Evolutionary conservation across 2,329 filamentous ascomycete species (phyloP).

Genomic region (Pseudogymnoascus sp.): DNA sequence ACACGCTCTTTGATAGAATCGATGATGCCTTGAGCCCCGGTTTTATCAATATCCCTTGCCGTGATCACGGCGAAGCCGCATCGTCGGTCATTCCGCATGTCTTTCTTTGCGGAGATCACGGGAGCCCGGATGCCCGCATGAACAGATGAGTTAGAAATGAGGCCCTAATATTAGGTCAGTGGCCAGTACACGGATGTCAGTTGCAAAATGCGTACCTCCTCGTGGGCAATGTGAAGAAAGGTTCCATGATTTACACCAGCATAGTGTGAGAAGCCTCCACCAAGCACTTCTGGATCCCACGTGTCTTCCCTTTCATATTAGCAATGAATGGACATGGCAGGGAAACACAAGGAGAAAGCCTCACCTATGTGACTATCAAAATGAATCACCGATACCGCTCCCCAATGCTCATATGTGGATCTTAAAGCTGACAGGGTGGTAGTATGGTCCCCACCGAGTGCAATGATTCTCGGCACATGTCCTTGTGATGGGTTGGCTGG

Average conservation of each 20-base stretch:
- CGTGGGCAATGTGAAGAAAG: conserved; percentile 29
- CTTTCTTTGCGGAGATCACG: conserved; percentile 38
- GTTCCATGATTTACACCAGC: conserved; percentile 28
- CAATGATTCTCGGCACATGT: conserved; percentile 11
- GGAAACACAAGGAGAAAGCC: neutral
- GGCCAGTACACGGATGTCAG: neutral
- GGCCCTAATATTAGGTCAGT: conserved; percentile 29
- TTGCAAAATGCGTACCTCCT: conserved; percentile 19
- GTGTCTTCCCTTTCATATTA: conserved; percentile 34
- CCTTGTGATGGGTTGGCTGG: neutral
- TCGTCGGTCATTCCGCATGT: conserved; percentile 48
- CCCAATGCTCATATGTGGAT: conserved; percentile 10
- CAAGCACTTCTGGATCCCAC: conserved; percentile 45
- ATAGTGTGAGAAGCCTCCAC: conserved; percentile 29
- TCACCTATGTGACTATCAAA: conserved; percentile 13
- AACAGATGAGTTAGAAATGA: conserved; percentile 51
- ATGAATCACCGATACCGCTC: conserved; percentile 16
- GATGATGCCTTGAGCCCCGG: conserved; percentile 38
- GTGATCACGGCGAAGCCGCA: conserved; percentile 53
- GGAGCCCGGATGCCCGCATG: conserved; percentile 57
- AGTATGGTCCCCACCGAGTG: conserved; percentile 18
- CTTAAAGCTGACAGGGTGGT: conserved; percentile 13
- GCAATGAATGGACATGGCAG: neutral
- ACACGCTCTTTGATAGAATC: conserved; percentile 41
- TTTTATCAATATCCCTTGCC: conserved; percentile 43